Conservation (phyloP, 2,329 filamentous ascomycete species). For the Penicillium sp. region DNA sequence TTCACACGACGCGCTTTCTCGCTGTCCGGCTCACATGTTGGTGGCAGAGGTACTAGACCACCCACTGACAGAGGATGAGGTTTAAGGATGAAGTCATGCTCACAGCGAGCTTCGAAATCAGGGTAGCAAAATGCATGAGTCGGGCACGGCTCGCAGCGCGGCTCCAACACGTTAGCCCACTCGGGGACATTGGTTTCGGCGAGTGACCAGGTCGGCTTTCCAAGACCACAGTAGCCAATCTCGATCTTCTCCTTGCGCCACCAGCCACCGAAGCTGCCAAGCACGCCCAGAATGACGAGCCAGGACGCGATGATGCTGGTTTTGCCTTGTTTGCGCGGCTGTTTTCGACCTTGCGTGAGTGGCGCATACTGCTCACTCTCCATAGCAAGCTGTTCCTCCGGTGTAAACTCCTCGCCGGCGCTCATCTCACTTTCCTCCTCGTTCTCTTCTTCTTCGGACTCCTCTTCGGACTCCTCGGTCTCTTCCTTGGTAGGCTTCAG, state of each 20-base stretch:
- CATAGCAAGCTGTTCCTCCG: conserved; percentile 80
- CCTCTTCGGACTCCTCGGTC: conserved; percentile 43
- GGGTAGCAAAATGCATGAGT: conserved; percentile 84
- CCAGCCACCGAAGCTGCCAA: conserved; percentile 73
- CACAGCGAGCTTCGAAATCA: conserved; percentile 74
- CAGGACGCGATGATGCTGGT: conserved; percentile 63
- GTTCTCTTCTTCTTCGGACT: conserved; percentile 40
- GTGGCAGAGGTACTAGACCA: conserved; percentile 78
- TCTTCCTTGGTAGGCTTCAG: conserved; percentile 27
- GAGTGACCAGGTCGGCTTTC: conserved; percentile 59
- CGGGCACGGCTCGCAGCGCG: conserved; percentile 86
- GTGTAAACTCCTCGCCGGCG: conserved; percentile 87
- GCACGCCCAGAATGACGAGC: conserved; percentile 67
- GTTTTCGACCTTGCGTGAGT: conserved; percentile 21
- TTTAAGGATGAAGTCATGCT: conserved; percentile 81
- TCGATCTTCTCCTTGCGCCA: conserved; percentile 95
- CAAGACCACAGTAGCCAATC: conserved; percentile 90
- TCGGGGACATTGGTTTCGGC: conserved; percentile 68
- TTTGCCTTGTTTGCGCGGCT: conserved; percentile 40
- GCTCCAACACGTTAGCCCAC: conserved; percentile 67
- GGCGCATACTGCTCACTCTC: conserved; percentile 59
- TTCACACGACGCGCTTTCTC: conserved; percentile 86
- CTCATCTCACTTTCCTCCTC: conserved; percentile 59
- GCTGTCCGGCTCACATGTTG: conserved; percentile 91
- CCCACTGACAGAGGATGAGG: conserved; percentile 79